Conservation (phyloP, 2,329 filamentous ascomycete species). For the Sclerotinia nivalis region DNA sequence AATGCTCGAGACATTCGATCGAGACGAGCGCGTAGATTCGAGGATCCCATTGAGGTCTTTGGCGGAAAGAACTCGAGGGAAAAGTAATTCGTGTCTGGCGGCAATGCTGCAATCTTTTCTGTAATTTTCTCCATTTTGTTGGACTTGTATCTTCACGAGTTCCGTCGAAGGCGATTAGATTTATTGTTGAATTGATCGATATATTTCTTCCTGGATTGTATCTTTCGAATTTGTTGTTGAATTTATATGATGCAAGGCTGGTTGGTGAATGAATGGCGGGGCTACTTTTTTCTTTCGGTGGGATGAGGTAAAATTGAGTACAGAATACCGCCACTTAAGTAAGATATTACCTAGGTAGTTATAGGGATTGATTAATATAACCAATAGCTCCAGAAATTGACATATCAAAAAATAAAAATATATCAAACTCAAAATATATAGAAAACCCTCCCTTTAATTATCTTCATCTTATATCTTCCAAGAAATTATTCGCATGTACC, state of each 20-base stretch:
- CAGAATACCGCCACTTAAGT: background rate
- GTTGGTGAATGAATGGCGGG: constrained; percentile 10
- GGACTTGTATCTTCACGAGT: background rate
- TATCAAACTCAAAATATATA: too few species aligned
- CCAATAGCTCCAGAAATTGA: too few species aligned
- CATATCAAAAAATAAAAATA: too few species aligned
- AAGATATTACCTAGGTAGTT: too few species aligned
- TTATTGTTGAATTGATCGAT: background rate
- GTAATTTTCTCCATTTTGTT: constrained; percentile 71
- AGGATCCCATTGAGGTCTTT: constrained; percentile 93
- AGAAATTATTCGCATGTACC: background rate
- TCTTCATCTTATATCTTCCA: background rate
- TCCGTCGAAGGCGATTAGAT: background rate
- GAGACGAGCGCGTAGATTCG: constrained; percentile 88
- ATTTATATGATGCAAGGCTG: constrained; percentile 10
- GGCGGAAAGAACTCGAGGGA: constrained; percentile 99
- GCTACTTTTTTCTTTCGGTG: constrained; percentile 6
- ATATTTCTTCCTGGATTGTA: background rate
- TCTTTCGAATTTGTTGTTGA: background rate
- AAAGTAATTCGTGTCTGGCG: constrained; percentile 80
- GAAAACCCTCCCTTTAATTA: too few species aligned
- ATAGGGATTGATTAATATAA: too few species aligned
- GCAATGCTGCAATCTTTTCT: constrained; percentile 89
- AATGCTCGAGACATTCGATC: constrained; percentile 93
- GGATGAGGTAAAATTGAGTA: background rate